Evolutionary conservation across 2,329 filamentous ascomycete species (phyloP).

Genomic region (Neonectria hederae): DNA sequence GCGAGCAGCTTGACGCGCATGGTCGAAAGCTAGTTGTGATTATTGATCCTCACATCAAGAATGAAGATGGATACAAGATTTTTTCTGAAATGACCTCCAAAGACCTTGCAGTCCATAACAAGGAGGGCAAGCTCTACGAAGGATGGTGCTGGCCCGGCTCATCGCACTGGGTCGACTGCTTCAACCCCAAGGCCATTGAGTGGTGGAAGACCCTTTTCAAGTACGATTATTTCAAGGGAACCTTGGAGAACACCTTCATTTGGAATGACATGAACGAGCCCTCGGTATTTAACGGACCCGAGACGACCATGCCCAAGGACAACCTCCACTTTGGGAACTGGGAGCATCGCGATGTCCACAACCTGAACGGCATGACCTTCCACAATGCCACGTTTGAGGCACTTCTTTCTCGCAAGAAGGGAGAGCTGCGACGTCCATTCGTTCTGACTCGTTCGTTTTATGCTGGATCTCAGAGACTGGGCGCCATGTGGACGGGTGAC

Average conservation of each 20-base stretch:
- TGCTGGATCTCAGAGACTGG: conserved; percentile 86
- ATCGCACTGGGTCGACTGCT: conserved; percentile 95
- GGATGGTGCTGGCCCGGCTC: conserved; percentile 99
- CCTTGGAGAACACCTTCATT: conserved; percentile 85
- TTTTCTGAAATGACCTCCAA: conserved; percentile 85
- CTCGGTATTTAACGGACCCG: conserved; percentile 97
- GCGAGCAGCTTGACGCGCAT: conserved; percentile 83
- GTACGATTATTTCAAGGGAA: conserved; percentile 88
- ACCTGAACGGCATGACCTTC: conserved; percentile 94
- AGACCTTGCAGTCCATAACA: conserved; percentile 86
- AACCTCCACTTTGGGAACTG: conserved; percentile 91
- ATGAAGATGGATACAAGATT: conserved; percentile 78
- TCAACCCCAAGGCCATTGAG: conserved; percentile 88
- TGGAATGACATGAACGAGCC: conserved; percentile 99
- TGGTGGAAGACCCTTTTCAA: conserved; percentile 95
- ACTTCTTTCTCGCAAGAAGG: conserved; percentile 84
- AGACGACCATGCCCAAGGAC: conserved; percentile 99
- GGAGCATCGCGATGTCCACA: conserved; percentile 98
- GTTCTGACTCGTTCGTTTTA: conserved; percentile 93
- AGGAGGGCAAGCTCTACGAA: conserved; percentile 88
- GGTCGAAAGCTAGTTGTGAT: conserved; percentile 93
- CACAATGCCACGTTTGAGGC: conserved; percentile 93
- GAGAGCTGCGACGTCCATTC: conserved; percentile 86
- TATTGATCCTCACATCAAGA: conserved; percentile 98
- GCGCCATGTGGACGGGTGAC: conserved; percentile 99